These are phyloP conservation scores for Talaromyces ruber DNA, from an alignment of 495 filamentous ascomycete genomes.

Conservation along the genomic window DNA sequence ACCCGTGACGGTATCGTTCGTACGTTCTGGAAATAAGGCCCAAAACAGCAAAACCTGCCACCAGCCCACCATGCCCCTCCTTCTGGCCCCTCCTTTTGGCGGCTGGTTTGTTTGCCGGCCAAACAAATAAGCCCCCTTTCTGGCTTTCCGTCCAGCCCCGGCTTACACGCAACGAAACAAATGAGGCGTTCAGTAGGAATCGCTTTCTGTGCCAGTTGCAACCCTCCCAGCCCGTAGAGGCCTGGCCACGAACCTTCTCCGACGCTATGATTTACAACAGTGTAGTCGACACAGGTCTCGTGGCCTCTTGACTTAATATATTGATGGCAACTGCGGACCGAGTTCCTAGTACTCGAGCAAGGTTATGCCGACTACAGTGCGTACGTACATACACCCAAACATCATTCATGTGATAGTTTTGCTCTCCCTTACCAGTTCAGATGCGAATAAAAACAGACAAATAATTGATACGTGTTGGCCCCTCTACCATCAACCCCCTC, in stretches of 20 bases:
- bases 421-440: background rate
- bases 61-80: constrained; percentile 1
- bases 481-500: background rate
- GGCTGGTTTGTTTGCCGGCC: background rate
- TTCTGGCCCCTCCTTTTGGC: background rate
- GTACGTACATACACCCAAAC: too few relatives aligned
- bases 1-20: background rate
- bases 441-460: background rate
- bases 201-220: background rate
- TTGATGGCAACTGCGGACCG: too few relatives aligned
- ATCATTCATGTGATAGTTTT: background rate
- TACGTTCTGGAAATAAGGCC: background rate
- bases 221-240: background rate
- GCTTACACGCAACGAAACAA: background rate
- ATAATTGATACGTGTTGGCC: background rate
- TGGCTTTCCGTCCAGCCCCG: background rate
- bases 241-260: background rate
- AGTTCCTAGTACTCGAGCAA: background rate
- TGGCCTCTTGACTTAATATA: background rate
- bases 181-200: constrained; percentile 1
- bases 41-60: background rate
- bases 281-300: background rate
- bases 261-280: background rate
- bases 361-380: background rate
- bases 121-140: background rate